Conservation (phyloP, 2,329 filamentous ascomycete species). For the Aspergillus brunneoviolaceus region DNA sequence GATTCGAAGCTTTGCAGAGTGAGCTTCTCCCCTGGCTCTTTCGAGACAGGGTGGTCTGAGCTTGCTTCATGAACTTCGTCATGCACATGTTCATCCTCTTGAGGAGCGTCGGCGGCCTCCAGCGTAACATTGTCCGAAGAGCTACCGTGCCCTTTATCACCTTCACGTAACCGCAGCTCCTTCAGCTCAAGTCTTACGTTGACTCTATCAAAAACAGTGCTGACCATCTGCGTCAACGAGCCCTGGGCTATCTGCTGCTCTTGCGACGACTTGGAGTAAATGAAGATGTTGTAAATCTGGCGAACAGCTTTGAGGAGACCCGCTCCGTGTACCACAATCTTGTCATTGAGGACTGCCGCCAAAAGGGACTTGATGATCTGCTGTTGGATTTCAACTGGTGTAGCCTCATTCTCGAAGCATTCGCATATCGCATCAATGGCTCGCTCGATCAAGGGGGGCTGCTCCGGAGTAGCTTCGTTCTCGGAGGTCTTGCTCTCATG, state of each 20-base stretch:
- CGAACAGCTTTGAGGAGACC: slow-evolving; percentile 94
- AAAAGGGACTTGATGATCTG: slow-evolving; percentile 97
- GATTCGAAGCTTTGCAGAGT: slow-evolving; percentile 70
- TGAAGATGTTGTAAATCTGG: slow-evolving; percentile 98
- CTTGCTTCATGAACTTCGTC: slow-evolving; percentile 37
- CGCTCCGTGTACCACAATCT: slow-evolving; percentile 96
- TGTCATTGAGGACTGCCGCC: slow-evolving; percentile 94
- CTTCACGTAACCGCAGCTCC: slow-evolving; percentile 64
- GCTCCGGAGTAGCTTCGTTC: slow-evolving; percentile 31
- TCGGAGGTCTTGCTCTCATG: slow-evolving; percentile 25
- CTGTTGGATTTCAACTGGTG: slow-evolving; percentile 85
- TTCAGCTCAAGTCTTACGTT: slow-evolving; percentile 84
- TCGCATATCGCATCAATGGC: slow-evolving; percentile 99
- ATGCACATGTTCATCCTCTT: slow-evolving; percentile 48
- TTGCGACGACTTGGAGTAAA: slow-evolving; percentile 86
- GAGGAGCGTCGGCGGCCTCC: slow-evolving; percentile 40
- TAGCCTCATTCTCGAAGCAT: slow-evolving; percentile 96
- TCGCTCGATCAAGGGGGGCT: slow-evolving; percentile 83
- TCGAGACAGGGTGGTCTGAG: slow-evolving; percentile 49
- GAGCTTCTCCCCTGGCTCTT: slow-evolving; percentile 59
- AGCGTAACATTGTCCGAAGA: slow-evolving; percentile 39
- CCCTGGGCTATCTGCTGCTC: slow-evolving; percentile 98
- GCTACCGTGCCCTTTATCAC: slow-evolving; percentile 34
- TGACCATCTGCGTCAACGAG: slow-evolving; percentile 96
- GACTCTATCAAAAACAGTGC: slow-evolving; percentile 94